Conservation (phyloP, 2,329 filamentous ascomycete genomes). For the Epichloe uncinata region DNA sequence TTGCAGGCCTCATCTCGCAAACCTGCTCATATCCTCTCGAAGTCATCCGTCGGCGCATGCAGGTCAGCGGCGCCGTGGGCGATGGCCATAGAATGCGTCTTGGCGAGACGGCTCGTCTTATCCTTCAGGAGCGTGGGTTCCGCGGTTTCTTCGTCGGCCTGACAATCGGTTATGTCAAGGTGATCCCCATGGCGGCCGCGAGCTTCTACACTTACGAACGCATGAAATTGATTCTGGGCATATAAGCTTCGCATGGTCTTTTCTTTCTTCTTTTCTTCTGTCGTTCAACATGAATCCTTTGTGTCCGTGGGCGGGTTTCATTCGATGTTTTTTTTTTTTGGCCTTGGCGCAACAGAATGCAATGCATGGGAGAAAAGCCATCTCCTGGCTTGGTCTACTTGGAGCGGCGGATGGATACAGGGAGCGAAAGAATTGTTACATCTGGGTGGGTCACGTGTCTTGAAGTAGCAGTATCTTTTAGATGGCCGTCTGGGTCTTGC, state of each 20-base stretch:
- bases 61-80: constrained; percentile 87
- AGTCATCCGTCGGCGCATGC: constrained; percentile 85
- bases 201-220: constrained; percentile 55
- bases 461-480: too few relatives aligned
- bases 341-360: background rate
- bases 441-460: too few relatives aligned
- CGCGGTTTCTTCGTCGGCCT: constrained; percentile 85
- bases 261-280: background rate
- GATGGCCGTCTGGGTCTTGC: too few relatives aligned
- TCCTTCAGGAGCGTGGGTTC: constrained; percentile 62
- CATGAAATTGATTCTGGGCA: constrained; percentile 49
- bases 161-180: constrained; percentile 89
- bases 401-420: background rate
- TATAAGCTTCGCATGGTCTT: constrained; percentile 26
- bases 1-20: constrained; percentile 81
- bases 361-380: background rate
- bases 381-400: too few relatives aligned
- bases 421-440: background rate
- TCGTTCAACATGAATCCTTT: background rate
- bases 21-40: constrained; percentile 89
- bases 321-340: background rate
- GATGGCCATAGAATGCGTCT: constrained; percentile 73
- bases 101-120: constrained; percentile 61
- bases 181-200: constrained; percentile 74
- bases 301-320: background rate